These are phyloP conservation scores for Rhazya stricta DNA, from an alignment of 257 asterid species.

Conservation along the genomic window DNA sequence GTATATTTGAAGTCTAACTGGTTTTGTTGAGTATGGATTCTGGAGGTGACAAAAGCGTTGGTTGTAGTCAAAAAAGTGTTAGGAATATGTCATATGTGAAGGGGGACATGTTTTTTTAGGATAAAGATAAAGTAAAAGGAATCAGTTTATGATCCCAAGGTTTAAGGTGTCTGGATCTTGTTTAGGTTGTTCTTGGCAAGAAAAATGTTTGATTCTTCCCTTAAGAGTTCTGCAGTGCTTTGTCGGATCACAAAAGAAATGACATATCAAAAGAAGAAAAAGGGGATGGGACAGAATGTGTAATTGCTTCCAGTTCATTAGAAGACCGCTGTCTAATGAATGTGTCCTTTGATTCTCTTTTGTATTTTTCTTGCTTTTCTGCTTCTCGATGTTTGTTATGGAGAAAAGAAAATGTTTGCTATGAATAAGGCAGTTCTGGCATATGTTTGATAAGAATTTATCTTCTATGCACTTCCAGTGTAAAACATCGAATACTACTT, in stretches of 20 bases:
- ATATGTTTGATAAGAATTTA: not conserved
- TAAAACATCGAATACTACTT: not conserved
- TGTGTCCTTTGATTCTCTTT: not conserved
- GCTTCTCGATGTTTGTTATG: not conserved
- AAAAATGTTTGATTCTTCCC: slow-evolving; percentile 3
- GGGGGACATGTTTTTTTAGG: slow-evolving; percentile 25
- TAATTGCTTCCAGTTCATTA: slow-evolving; percentile 6
- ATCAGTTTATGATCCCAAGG: slow-evolving; percentile 24
- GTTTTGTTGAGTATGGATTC: slow-evolving; percentile 11
- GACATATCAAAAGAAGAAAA: slow-evolving; percentile 4
- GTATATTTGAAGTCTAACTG: slow-evolving; percentile 3
- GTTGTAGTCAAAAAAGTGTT: slow-evolving; percentile 20
- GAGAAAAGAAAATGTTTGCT: not conserved
- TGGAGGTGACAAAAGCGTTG: slow-evolving; percentile 28
- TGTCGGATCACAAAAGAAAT: slow-evolving; percentile 4
- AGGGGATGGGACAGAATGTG: not conserved
- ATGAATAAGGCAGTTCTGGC: not conserved
- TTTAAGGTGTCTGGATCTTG: slow-evolving; percentile 17
- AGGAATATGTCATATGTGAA: slow-evolving; percentile 21
- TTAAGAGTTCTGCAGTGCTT: not conserved
- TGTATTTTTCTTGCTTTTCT: not conserved
- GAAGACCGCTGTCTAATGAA: not conserved
- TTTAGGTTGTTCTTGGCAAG: slow-evolving; percentile 12
- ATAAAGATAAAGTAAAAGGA: slow-evolving; percentile 27
- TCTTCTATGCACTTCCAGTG: not conserved